Conservation (phyloP, 1,139 yeast genomes). For the Lodderomyces beijingensis region DNA sequence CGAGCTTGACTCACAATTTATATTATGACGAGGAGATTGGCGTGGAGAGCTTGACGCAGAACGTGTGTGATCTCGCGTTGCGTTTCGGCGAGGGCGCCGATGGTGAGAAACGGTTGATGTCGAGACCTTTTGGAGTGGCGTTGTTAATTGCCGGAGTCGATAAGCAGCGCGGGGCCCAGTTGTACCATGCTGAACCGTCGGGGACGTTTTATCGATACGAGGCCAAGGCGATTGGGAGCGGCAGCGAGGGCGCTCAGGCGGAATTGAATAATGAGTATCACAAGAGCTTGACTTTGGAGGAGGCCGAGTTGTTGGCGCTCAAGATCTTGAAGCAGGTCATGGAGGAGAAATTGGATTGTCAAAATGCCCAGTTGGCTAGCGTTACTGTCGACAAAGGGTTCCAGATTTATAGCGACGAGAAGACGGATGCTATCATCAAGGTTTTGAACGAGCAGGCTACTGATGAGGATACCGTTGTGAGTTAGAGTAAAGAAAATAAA, state of each 20-base stretch:
- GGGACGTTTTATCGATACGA: constrained; percentile 97
- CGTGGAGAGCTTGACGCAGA: constrained; percentile 91
- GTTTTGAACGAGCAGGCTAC: constrained; percentile 68
- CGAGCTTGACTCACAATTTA: constrained; percentile 82
- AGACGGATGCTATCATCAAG: constrained; percentile 78
- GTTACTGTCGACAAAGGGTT: constrained; percentile 87
- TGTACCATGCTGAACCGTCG: constrained; percentile 98
- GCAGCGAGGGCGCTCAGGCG: constrained; percentile 98
- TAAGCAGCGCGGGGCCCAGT: constrained; percentile 89
- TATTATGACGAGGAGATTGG: constrained; percentile 91
- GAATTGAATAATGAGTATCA: constrained; percentile 97
- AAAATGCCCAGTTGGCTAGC: constrained; percentile 92
- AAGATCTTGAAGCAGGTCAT: constrained; percentile 94
- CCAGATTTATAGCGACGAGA: constrained; percentile 77
- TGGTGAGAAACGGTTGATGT: constrained; percentile 95
- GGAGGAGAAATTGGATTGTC: constrained; percentile 97
- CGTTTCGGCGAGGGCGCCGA: constrained; percentile 98
- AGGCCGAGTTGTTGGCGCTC: constrained; percentile 86
- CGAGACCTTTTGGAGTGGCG: constrained; percentile 99
- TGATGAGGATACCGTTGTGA: constrained; percentile 19
- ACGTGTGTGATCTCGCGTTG: constrained; percentile 94
- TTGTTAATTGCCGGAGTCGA: constrained; percentile 92
- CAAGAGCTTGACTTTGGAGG: constrained; percentile 85
- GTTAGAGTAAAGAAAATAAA: constrained; percentile 5
- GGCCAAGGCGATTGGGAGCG: constrained; percentile 98